Percentiles rank a stretch among this genome's conserved stretches.
Evolutionary conservation across 2,329 filamentous ascomycete species (phyloP).

Genomic region (Aspergillus ochraceus): DNA sequence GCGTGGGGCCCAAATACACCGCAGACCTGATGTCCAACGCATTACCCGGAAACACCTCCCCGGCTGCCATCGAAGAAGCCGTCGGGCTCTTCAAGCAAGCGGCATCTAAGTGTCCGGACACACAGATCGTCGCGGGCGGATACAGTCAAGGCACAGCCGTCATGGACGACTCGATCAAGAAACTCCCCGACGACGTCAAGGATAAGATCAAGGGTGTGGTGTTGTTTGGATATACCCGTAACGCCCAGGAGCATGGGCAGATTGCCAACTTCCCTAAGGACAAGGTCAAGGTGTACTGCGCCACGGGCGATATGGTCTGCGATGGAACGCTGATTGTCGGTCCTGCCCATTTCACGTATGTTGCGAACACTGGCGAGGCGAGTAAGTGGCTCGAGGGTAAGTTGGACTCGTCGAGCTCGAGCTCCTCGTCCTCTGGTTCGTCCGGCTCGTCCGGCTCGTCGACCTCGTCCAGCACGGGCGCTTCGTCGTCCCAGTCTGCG

Average conservation of each 20-base stretch:
- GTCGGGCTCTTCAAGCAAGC: slow-evolving; percentile 41
- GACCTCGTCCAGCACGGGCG: too few relatives aligned
- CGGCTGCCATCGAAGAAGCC: slow-evolving; percentile 38
- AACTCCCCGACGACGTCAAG: slow-evolving; percentile 25
- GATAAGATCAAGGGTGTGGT: slow-evolving; percentile 39
- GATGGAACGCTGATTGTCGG: slow-evolving; percentile 5
- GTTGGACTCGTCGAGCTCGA: neutral
- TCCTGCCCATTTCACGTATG: slow-evolving; percentile 3
- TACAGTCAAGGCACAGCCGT: slow-evolving; percentile 45
- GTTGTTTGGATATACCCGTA: slow-evolving; percentile 35
- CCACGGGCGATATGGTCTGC: slow-evolving; percentile 4
- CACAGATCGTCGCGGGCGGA: slow-evolving; percentile 45
- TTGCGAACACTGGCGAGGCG: neutral
- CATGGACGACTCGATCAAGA: slow-evolving; percentile 37
- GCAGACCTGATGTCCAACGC: slow-evolving; percentile 37
- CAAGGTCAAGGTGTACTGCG: slow-evolving; percentile 2
- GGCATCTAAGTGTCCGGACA: slow-evolving; percentile 43
- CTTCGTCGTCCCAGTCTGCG: neutral
- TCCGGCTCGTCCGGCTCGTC: neutral
- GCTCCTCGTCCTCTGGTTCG: neutral
- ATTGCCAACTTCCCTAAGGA: slow-evolving; percentile 4
- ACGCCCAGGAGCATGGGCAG: neutral
- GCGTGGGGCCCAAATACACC: slow-evolving; percentile 43
- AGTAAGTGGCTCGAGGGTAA: neutral
- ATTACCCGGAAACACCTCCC: slow-evolving; percentile 37